phyloP scores from a whole-genome alignment of 768 basidiomycete genomes.

The Mycena maculata region DNA sequence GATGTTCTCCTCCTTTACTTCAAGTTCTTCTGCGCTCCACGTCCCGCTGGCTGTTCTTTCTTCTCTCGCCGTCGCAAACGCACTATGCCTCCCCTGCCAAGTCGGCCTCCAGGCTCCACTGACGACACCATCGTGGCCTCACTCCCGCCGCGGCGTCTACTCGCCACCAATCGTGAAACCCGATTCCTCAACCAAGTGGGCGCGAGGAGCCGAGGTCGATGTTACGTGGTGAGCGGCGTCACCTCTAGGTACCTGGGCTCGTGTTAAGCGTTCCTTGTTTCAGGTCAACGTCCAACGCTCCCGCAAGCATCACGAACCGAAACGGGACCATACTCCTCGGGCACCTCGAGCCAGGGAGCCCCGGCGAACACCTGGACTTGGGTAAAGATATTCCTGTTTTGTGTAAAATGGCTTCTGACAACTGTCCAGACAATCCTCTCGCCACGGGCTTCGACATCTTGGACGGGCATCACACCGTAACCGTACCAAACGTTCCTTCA shows the following conservation, averaged over 20 bases:
- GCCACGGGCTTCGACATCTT: slow-evolving; percentile 58
- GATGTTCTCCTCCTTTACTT: slow-evolving; percentile 46
- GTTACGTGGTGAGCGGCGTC: slow-evolving; percentile 58
- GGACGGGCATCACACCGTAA: slow-evolving; percentile 53
- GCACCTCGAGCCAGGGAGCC: slow-evolving; percentile 48
- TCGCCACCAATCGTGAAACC: slow-evolving; percentile 58
- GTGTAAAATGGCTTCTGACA: background rate
- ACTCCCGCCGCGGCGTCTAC: slow-evolving; percentile 49
- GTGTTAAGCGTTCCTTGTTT: slow-evolving; percentile 3
- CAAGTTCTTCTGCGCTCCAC: slow-evolving; percentile 37
- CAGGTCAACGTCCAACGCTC: slow-evolving; percentile 56
- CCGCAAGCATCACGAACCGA: slow-evolving; percentile 47
- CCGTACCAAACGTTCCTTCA: slow-evolving; percentile 54
- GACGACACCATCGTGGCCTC: slow-evolving; percentile 22
- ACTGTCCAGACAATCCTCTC: slow-evolving; percentile 59
- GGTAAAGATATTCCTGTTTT: slow-evolving; percentile 44
- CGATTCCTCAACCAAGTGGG: slow-evolving; percentile 52
- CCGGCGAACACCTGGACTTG: slow-evolving; percentile 59
- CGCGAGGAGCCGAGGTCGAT: slow-evolving; percentile 45
- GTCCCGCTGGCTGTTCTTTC: slow-evolving; percentile 38
- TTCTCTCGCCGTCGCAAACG: slow-evolving; percentile 36
- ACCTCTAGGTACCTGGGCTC: slow-evolving; percentile 30
- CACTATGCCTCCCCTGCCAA: slow-evolving; percentile 45
- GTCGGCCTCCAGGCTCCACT: slow-evolving; percentile 12
- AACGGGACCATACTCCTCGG: slow-evolving; percentile 61